A percentile compares a stretch with the other conserved stretches of the same genome.
Conservation (phyloP, 176 grass and related monocot species). For the Phoenix roebelenii region DNA sequence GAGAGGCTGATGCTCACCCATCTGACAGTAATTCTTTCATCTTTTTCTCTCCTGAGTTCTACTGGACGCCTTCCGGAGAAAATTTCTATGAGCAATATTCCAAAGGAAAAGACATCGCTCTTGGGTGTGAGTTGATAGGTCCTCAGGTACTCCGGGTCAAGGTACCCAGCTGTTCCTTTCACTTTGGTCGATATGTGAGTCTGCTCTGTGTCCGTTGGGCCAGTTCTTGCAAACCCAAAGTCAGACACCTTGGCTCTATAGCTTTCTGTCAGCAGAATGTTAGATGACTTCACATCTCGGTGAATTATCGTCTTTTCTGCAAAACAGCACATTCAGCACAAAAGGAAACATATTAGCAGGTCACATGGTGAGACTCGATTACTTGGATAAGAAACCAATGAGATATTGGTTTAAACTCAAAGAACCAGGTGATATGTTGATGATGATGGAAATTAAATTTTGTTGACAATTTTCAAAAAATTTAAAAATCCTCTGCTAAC, state of each 20-base stretch:
- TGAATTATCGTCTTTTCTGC: constrained; percentile 99
- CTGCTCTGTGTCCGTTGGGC: constrained; percentile 72
- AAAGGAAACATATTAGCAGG: not conserved
- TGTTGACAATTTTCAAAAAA: too few relatives aligned
- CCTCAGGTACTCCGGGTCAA: constrained; percentile 88
- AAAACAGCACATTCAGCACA: constrained; percentile 10
- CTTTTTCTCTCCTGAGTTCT: constrained; percentile 57
- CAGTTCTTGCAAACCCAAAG: constrained; percentile 92
- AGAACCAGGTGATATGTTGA: too few relatives aligned
- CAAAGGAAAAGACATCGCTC: constrained; percentile 98
- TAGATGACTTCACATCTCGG: constrained; percentile 97
- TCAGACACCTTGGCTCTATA: constrained; percentile 89
- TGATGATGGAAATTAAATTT: too few relatives aligned
- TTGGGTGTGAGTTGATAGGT: constrained; percentile 94
- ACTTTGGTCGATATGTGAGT: constrained; percentile 98
- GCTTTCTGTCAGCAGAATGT: constrained; percentile 90
- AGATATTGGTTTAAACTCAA: too few relatives aligned
- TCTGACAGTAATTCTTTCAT: constrained; percentile 93
- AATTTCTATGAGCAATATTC: constrained; percentile 92
- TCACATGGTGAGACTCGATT: not conserved
- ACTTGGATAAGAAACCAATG: too few relatives aligned
- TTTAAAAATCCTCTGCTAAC: too few relatives aligned
- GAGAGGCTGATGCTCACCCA: constrained; percentile 49
- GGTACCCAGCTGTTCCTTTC: constrained; percentile 94
- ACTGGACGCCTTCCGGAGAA: constrained; percentile 74